Base-by-base conservation (phyloP, 2,329 filamentous ascomycete species). In the Colletotrichum tropicicola region DNA sequence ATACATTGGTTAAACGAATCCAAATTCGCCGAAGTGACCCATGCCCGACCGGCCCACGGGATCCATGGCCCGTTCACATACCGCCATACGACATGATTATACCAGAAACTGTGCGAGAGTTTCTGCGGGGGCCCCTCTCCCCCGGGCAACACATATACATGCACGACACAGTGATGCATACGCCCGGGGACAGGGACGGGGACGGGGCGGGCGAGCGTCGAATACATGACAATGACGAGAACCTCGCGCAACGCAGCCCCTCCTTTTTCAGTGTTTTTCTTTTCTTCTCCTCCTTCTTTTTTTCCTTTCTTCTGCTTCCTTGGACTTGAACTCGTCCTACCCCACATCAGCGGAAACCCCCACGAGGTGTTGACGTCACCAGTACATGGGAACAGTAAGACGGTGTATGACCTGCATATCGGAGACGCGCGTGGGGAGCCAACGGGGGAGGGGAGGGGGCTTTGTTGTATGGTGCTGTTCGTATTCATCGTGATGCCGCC, bases 291-390 rank as follows among this genome's bases (percentile, higher is more conserved):
- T n/a, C n/a, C n/a, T n/a, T n/a, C n/a, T n/a, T n/a, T n/a, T n/a
- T n/a, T n/a, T n/a, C n/a, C n/a, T n/a, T n/a, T n/a, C n/a, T n/a
- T n/a, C n/a, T n/a, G n/a, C 15, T n/a, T 15, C 4, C 32, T 35
- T 35, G 32, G 32, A 15, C n/a, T 15, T 35, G 13, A n/a, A 12
- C 32, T 35, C n/a, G 19, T 9, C 15, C 3, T 25, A 47, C 30
- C 58, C 47, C 39, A 47, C 49, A 53, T 21, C 23, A n/a, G 13
- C 10, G 19, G 41, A 8, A 32, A 47, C 43, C 41, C 51, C 23
- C 30, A 55, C 58, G 17, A 19, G 3, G 19, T 3, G 32, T 49
- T 56, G 58, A 61, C 58, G 58, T 61, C 58, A 61, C 32, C 1
- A 7, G 9, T 17, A 4, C 41, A 21, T 21, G 21, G 10, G 4